Percentiles rank a stretch among this genome's conserved stretches.
phyloP scores from a whole-genome alignment of 805 yeast species.

The Spathaspora sp. region DNA sequence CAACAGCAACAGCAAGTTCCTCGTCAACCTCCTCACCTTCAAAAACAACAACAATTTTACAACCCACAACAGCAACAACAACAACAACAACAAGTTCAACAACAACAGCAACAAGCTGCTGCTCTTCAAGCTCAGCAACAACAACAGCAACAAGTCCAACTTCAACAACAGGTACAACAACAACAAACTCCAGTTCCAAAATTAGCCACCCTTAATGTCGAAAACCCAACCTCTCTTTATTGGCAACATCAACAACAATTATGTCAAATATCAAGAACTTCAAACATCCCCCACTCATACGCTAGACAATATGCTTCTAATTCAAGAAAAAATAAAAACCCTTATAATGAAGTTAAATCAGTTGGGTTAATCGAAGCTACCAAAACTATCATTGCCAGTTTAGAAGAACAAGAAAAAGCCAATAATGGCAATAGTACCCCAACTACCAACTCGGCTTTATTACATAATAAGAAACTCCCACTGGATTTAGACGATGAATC shows the following conservation, averaged over 20 bases:
- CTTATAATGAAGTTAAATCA: constrained; percentile 33
- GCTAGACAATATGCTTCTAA: constrained; percentile 79
- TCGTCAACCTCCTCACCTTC: constrained; percentile 26
- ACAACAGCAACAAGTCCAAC: constrained; percentile 14
- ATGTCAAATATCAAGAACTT: constrained; percentile 62
- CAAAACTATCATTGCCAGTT: constrained; percentile 28
- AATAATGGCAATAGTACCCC: constrained; percentile 22
- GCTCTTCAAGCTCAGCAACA: constrained; percentile 20
- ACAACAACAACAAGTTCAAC: constrained; percentile 18
- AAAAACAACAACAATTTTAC: constrained; percentile 21
- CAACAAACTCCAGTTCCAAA: constrained; percentile 21
- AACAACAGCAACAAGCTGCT: constrained; percentile 22
- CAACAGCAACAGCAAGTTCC: constrained; percentile 16
- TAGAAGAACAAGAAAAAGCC: constrained; percentile 45
- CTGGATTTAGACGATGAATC: constrained; percentile 49
- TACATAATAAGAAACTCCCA: constrained; percentile 39
- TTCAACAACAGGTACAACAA: constrained; percentile 13
- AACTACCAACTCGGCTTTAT: constrained; percentile 34
- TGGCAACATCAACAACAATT: constrained; percentile 83
- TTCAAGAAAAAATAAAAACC: constrained; percentile 46
- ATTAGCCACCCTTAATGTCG: constrained; percentile 16
- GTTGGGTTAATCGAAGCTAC: constrained; percentile 42
- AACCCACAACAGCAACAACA: constrained; percentile 16
- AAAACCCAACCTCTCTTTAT: constrained; percentile 41
- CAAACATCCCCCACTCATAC: constrained; percentile 71